Conservation (phyloP, 2,329 filamentous ascomycete genomes). For the Aphanocladium album region DNA sequence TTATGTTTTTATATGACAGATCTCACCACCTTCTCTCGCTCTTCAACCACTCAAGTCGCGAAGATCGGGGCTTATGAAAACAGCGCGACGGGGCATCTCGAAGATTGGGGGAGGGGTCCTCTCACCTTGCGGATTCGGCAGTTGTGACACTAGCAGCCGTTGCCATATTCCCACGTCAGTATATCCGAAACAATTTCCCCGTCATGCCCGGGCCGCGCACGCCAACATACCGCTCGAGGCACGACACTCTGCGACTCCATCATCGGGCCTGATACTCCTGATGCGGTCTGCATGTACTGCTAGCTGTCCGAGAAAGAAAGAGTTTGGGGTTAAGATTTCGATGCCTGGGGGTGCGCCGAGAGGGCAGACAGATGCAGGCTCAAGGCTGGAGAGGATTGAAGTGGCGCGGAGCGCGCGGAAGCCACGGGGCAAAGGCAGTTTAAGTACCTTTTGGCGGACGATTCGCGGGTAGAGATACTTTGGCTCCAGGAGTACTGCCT, state of each 20-base stretch:
- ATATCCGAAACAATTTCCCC: background rate
- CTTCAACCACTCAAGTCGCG: background rate
- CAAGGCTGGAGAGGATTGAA: background rate
- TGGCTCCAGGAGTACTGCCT: background rate
- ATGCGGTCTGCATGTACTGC: background rate
- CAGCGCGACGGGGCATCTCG: background rate
- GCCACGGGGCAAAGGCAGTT: background rate
- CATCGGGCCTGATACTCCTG: background rate
- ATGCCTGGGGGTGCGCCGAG: background rate
- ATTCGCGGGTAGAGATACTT: background rate
- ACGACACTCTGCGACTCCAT: constrained; percentile 13
- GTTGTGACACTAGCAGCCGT: constrained; percentile 10
- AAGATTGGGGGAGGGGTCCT: background rate
- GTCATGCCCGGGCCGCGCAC: background rate
- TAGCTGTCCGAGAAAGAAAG: background rate
- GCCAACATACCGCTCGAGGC: constrained; percentile 12
- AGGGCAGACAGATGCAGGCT: background rate
- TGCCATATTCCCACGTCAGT: background rate
- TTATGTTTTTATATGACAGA: background rate
- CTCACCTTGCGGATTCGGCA: constrained; percentile 13
- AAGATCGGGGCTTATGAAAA: background rate
- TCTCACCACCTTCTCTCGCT: background rate
- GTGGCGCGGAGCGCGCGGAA: constrained; percentile 1
- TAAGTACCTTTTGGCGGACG: background rate
- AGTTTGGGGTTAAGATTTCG: background rate